Conservation (phyloP, 169 alveolate species). For the Miamiensis avidus region DNA sequence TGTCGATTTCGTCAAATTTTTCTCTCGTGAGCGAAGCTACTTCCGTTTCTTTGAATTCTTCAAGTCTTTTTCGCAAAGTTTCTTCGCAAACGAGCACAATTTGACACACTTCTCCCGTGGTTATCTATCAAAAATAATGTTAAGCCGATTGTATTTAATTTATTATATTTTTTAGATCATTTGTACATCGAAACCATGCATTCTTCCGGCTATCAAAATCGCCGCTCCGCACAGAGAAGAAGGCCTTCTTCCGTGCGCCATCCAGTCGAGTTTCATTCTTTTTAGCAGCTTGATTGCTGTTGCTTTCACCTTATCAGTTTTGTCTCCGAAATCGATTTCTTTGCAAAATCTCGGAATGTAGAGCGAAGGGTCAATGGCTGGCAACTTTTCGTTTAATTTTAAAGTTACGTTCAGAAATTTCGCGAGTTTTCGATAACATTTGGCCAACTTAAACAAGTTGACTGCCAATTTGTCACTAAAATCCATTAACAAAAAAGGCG, state of each 20-base stretch:
- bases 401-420: slow-evolving; percentile 45
- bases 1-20: slow-evolving; percentile 90
- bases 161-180: no score
- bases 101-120: slow-evolving; percentile 89
- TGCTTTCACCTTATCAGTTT: slow-evolving; percentile 90
- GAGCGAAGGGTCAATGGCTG: slow-evolving; percentile 72
- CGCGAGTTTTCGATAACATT: slow-evolving; percentile 58
- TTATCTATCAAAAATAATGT: slow-evolving; percentile 27
- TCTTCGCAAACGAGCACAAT: slow-evolving; percentile 95
- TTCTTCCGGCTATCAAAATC: slow-evolving; percentile 96
- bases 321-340: slow-evolving; percentile 90
- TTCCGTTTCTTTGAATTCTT: slow-evolving; percentile 93
- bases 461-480: slow-evolving; percentile 54
- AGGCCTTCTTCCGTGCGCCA: slow-evolving; percentile 98
- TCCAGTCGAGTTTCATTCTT: slow-evolving; percentile 98
- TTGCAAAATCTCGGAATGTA: slow-evolving; percentile 76
- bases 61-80: slow-evolving; percentile 94
- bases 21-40: slow-evolving; percentile 92
- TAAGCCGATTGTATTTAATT: no score
- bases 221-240: slow-evolving; percentile 99
- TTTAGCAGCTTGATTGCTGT: slow-evolving; percentile 97
- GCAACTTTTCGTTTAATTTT: slow-evolving; percentile 22
- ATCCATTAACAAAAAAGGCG: slow-evolving; percentile 63
- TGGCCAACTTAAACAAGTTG: slow-evolving; percentile 52
- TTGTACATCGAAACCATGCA: slow-evolving; percentile 89